Percentiles rank a stretch among this genome's conserved stretches.
Evolutionary conservation across 805 yeast genomes (phyloP).

Genomic region (Kodamaea jinghongensis): DNA sequence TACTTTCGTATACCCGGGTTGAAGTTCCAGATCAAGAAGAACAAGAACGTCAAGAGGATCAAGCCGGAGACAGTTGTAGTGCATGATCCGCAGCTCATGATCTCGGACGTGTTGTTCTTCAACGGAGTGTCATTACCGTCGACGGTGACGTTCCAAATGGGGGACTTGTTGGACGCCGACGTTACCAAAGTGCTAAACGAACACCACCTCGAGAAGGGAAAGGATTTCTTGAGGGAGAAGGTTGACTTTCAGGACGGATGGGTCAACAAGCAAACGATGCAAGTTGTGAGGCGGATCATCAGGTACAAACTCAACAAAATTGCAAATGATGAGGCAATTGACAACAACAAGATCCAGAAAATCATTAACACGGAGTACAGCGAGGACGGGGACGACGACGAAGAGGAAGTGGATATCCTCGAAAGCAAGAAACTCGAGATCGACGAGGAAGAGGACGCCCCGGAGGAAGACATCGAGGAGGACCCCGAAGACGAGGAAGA

Average conservation of each 20-base stretch:
- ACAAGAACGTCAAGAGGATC: constrained; percentile 13
- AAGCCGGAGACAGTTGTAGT: constrained; percentile 26
- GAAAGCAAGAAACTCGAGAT: constrained; percentile 11
- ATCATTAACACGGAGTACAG: constrained; percentile 41
- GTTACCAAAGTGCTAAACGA: constrained; percentile 43
- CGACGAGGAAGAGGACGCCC: constrained; percentile 17
- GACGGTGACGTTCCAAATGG: constrained; percentile 72
- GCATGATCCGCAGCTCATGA: constrained; percentile 10
- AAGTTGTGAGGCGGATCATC: constrained; percentile 64
- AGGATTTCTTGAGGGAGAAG: constrained; percentile 30
- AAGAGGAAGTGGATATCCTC: constrained; percentile 15
- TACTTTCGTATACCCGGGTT: constrained; percentile 59
- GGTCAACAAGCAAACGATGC: constrained; percentile 62
- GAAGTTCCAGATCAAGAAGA: constrained; percentile 11
- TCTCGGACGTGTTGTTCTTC: constrained; percentile 50
- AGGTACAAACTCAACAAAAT: constrained; percentile 68
- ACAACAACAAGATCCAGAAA: constrained; percentile 39
- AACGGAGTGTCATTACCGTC: constrained; percentile 70
- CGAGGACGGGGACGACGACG: constrained; percentile 21
- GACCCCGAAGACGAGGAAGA: constrained; percentile 24
- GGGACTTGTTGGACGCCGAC: constrained; percentile 70
- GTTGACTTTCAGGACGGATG: constrained; percentile 73
- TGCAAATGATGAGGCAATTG: constrained; percentile 49
- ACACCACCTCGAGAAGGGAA: constrained; percentile 27
- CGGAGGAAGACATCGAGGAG: constrained; percentile 18